These are phyloP conservation scores for Amauroascus niger DNA, from an alignment of 2,329 filamentous ascomycete genomes.

Conservation along the genomic window DNA sequence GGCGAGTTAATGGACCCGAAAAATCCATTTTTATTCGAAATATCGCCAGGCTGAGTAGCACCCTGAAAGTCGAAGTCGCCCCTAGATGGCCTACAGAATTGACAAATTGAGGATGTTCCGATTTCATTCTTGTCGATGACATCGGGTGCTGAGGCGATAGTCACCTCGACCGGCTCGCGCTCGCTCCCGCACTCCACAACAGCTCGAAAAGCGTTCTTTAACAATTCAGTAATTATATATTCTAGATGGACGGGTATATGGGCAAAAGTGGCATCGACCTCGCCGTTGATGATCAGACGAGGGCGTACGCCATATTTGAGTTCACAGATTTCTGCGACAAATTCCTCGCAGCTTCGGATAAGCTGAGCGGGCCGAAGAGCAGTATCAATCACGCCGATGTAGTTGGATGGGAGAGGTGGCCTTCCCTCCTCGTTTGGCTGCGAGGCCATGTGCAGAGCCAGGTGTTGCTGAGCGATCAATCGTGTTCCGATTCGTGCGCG, in stretches of 20 bases:
- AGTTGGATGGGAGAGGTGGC: conserved; percentile 43
- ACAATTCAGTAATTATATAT: conserved; percentile 90
- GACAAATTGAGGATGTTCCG: conserved; percentile 5
- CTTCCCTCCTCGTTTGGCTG: conserved; percentile 58
- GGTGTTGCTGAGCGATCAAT: conserved; percentile 91
- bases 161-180: conserved; percentile 76
- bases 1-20: conserved; percentile 33
- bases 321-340: conserved; percentile 93
- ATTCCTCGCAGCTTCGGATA: conserved; percentile 74
- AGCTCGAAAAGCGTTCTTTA: conserved; percentile 94
- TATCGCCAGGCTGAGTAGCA: conserved; percentile 20
- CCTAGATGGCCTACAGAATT: conserved; percentile 18
- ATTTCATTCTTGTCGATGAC: conserved; percentile 28
- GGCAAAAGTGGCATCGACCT: conserved; percentile 78
- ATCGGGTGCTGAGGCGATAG: conserved; percentile 65
- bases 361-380: conserved; percentile 70
- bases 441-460: conserved; percentile 70
- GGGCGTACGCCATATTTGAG: conserved; percentile 88
- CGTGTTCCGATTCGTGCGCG: conserved; percentile 88
- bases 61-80: conserved; percentile 27
- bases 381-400: conserved; percentile 94
- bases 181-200: conserved; percentile 77
- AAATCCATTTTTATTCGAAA: conserved; percentile 20
- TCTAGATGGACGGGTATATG: conserved; percentile 94
- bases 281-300: conserved; percentile 68